A percentile compares a stretch with the other conserved stretches of the same genome.
Conservation (phyloP, 108 stramenopile genomes). For the Licmophora abbreviata region DNA sequence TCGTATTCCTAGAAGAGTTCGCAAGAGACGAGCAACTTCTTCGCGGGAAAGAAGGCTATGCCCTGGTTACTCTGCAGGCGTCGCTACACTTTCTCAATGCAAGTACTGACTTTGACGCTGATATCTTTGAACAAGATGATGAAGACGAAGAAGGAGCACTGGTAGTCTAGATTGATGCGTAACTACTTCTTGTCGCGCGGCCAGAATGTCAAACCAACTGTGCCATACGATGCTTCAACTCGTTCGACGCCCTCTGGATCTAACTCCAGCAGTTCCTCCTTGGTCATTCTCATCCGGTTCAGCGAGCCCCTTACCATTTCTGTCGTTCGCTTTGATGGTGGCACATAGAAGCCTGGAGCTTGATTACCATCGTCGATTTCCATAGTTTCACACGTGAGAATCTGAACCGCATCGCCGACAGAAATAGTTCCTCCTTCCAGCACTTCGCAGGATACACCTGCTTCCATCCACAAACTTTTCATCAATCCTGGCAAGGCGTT, state of each 20-base stretch:
- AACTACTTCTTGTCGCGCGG: slow-evolving; percentile 2
- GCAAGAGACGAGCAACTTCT: slow-evolving; percentile 75
- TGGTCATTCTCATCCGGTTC: no score
- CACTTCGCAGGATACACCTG: slow-evolving; percentile 20
- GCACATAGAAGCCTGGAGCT: slow-evolving; percentile 7
- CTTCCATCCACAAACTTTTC: slow-evolving; percentile 15
- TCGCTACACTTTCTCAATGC: slow-evolving; percentile 75
- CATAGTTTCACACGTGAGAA: not conserved
- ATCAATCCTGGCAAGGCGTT: slow-evolving; percentile 13
- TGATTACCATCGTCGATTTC: slow-evolving; percentile 10
- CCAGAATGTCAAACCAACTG: slow-evolving; percentile 14
- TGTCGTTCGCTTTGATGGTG: slow-evolving; percentile 13
- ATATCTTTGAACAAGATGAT: slow-evolving; percentile 27
- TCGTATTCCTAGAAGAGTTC: slow-evolving; percentile 84
- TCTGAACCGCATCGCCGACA: slow-evolving; percentile 9
- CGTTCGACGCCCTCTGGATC: slow-evolving; percentile 14
- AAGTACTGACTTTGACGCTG: slow-evolving; percentile 41
- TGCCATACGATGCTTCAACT: slow-evolving; percentile 7
- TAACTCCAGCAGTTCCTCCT: not conserved
- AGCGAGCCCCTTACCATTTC: no score
- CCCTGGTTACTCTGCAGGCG: slow-evolving; percentile 77
- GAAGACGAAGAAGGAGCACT: no score
- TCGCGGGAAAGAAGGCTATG: slow-evolving; percentile 81
- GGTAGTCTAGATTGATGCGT: no score
- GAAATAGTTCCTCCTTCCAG: slow-evolving; percentile 8